Base-by-base conservation (phyloP, 345 rosid species). In the Eutrema japonicum region DNA sequence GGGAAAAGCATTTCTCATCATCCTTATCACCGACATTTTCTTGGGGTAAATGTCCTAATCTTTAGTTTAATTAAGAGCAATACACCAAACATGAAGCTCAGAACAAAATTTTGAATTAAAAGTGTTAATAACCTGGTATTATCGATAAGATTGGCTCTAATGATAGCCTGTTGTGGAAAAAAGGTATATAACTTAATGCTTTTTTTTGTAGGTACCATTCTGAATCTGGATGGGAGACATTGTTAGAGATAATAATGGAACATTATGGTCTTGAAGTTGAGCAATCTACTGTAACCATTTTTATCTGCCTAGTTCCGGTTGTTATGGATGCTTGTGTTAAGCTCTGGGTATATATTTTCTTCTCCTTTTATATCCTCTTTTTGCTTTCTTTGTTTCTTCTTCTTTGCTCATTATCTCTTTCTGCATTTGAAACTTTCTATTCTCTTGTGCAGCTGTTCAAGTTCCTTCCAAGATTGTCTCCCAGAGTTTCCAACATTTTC, bases 1-100 rank as follows among this genome's bases (percentile, higher is more conserved):
- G 13, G 97, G 96, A 78, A 91, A 89, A 79, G 98, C 98, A 56
- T 86, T 94, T 77, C 83, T 88, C 64, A 89, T 94, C 79, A 89
- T 91, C 80, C 85, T 88, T 26, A 70, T 86, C 55, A 83, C 95
- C 18, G 97, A 91, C 77, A 89, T 87, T 65, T 85, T 89, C 80
- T 85, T 89, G 70, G 98, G 98, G 96, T 94, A 91, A 82, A 11
- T 61, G 46, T 73, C 42, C 14, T 70, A 66, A 9, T 72, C 35
- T 5, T 65, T 62, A 26, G 32, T 2, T 57, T 56, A 1, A 11
- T 12, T 29, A n/a, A 26, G 59, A 46, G 36, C 49, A 52, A 13
- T 38, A 49, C 64, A 42, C 47, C 8, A 53, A 5, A 18, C 13
- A 26, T 37, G 30, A 45, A 73, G 50, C 26, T 73, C 41, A 48